phyloP scores from a whole-genome alignment of 108 stramenopile genomes.

The Cylindrotheca closterium region DNA sequence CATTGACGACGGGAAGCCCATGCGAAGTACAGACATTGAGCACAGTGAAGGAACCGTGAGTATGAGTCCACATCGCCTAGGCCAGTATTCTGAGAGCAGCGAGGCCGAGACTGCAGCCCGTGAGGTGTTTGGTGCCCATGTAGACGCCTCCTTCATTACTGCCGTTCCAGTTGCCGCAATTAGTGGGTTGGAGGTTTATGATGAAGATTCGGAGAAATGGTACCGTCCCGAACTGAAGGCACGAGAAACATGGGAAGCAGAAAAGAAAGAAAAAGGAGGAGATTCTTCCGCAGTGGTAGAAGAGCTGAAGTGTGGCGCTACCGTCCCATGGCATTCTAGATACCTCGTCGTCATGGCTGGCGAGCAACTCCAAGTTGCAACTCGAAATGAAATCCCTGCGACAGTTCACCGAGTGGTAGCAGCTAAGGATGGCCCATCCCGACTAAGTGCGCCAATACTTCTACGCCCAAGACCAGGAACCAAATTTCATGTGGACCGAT shows the following conservation, averaged over 20 bases:
- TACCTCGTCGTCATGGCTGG: constrained; percentile 83
- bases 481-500: constrained; percentile 49
- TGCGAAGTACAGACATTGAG: constrained; percentile 20
- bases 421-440: constrained; percentile 31
- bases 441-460: constrained; percentile 68
- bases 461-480: constrained; percentile 68
- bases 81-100: constrained; percentile 49
- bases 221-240: constrained; percentile 78
- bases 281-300: constrained; percentile 20
- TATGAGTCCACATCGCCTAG: constrained; percentile 81
- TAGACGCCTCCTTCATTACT: constrained; percentile 75
- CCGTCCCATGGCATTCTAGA: constrained; percentile 71
- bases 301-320: constrained; percentile 22
- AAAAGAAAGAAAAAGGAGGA: constrained; percentile 11
- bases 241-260: constrained; percentile 45
- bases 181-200: constrained; percentile 78
- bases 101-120: constrained; percentile 11
- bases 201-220: constrained; percentile 76
- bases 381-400: constrained; percentile 76
- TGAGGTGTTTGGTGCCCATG: constrained; percentile 82
- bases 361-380: constrained; percentile 69
- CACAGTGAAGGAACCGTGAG: constrained; percentile 53
- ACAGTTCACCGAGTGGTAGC: constrained; percentile 77
- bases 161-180: constrained; percentile 74
- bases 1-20: constrained; percentile 71